Evolutionary conservation across 1,284 basidiomycete species (phyloP).

Genomic region (Polyporus tsugae): DNA sequence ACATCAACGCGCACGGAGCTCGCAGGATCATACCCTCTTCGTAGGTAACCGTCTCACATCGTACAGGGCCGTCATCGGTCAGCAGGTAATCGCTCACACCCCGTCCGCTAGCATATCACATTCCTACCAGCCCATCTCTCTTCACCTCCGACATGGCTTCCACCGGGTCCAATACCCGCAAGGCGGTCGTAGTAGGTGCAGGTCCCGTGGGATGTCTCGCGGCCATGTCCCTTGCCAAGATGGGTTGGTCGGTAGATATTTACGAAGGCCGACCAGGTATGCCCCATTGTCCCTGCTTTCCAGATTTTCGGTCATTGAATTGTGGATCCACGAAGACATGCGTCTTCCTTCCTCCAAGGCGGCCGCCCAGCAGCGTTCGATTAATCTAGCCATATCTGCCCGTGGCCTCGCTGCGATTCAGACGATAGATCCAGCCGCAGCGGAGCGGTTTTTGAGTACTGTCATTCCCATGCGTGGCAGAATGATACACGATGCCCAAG

Average conservation of each 20-base stretch:
- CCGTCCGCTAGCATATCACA: conserved; percentile 20
- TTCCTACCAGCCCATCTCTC: conserved; percentile 23
- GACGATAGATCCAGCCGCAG: conserved; percentile 79
- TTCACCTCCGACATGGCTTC: conserved; percentile 22
- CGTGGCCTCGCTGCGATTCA: conserved; percentile 90
- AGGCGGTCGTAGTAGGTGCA: conserved; percentile 79
- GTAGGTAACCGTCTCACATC: conserved; percentile 10
- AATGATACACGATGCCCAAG: conserved; percentile 89
- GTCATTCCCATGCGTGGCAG: conserved; percentile 95
- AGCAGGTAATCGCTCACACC: conserved; percentile 19
- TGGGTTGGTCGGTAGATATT: conserved; percentile 91
- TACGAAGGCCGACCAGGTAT: conserved; percentile 89
- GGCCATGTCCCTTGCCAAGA: conserved; percentile 86
- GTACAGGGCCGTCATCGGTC: conserved; percentile 2
- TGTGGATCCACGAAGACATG: conserved; percentile 58
- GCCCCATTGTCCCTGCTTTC: conserved; percentile 38
- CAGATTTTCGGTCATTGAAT: conserved; percentile 31
- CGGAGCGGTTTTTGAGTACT: conserved; percentile 78
- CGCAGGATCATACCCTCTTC: neutral
- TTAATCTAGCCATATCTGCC: conserved; percentile 96
- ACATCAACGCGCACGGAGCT: conserved; percentile 8
- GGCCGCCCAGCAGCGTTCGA: conserved; percentile 79
- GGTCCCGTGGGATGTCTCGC: conserved; percentile 96
- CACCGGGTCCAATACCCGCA: conserved; percentile 40
- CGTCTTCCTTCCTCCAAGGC: conserved; percentile 74